Conservation (phyloP, 371 early-diverging fungal genomes). For the Lichtheimia corymbifera region DNA sequence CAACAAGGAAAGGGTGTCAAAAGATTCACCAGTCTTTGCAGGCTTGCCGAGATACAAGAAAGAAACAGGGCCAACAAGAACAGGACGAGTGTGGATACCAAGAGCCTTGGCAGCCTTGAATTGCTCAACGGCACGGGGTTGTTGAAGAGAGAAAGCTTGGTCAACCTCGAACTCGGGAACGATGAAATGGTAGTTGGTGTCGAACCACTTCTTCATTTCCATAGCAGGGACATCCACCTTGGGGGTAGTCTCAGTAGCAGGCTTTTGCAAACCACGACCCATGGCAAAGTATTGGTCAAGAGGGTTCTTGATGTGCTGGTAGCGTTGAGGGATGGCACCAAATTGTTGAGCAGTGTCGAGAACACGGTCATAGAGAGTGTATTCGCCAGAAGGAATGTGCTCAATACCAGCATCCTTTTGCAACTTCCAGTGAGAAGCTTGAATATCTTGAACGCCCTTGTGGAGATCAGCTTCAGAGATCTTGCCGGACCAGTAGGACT, state of each 20-base stretch:
- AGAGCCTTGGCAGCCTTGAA: constrained; percentile 90
- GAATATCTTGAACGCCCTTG: constrained; percentile 74
- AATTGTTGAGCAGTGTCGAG: constrained; percentile 84
- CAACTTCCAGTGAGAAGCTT: constrained; percentile 87
- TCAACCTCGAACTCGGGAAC: constrained; percentile 86
- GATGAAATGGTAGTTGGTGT: constrained; percentile 94
- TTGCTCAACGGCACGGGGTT: constrained; percentile 81
- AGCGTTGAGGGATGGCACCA: constrained; percentile 77
- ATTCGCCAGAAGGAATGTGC: constrained; percentile 92
- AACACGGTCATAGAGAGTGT: constrained; percentile 94
- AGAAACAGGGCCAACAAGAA: constrained; percentile 90
- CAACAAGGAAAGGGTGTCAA: constrained; percentile 74
- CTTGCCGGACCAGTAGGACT: constrained; percentile 93
- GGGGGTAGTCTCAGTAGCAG: constrained; percentile 58
- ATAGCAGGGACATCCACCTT: constrained; percentile 91
- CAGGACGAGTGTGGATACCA: constrained; percentile 91
- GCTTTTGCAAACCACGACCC: constrained; percentile 90
- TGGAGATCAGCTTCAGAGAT: constrained; percentile 71
- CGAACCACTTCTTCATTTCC: constrained; percentile 97
- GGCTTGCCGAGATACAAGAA: constrained; percentile 87
- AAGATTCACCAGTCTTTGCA: constrained; percentile 63
- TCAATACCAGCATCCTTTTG: constrained; percentile 79
- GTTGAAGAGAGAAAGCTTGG: constrained; percentile 74
- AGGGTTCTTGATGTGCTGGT: constrained; percentile 60
- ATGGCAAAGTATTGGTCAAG: constrained; percentile 95